A percentile compares a stretch with the other conserved stretches of the same genome.
Conservation (phyloP, 108 stramenopile genomes). For the Nitzschia sp. region DNA sequence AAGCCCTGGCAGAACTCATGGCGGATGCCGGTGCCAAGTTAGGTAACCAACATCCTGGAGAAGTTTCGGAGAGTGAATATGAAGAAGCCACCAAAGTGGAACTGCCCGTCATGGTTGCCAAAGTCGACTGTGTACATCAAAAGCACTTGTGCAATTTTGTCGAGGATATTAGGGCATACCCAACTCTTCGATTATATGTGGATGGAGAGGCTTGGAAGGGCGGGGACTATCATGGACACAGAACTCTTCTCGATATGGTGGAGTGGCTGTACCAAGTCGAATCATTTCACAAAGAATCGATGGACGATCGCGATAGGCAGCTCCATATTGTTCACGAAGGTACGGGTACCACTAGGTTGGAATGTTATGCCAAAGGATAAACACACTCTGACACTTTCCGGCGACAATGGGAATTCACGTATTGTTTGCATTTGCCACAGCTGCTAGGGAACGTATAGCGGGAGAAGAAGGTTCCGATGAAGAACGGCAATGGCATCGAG, state of each 20-base stretch:
- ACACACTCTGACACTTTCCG: neutral
- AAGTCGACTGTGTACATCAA: constrained; percentile 87
- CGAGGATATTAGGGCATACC: constrained; percentile 79
- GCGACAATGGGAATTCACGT: neutral
- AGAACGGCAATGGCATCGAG: constrained; percentile 32
- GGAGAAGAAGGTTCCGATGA: constrained; percentile 34
- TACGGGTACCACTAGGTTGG: too few relatives aligned
- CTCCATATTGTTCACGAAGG: constrained; percentile 28
- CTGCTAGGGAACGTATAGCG: constrained; percentile 31
- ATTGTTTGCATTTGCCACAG: neutral
- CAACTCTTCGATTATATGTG: constrained; percentile 85
- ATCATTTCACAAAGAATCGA: constrained; percentile 43
- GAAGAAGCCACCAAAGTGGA: constrained; percentile 55
- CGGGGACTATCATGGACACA: constrained; percentile 79
- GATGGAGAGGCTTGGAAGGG: constrained; percentile 52
- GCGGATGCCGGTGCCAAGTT: constrained; percentile 49
- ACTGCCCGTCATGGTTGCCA: constrained; percentile 74
- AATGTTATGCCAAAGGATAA: too few relatives aligned
- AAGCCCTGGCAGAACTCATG: constrained; percentile 82
- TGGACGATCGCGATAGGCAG: constrained; percentile 29
- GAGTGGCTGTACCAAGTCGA: constrained; percentile 56
- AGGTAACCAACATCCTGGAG: constrained; percentile 38
- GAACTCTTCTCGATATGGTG: constrained; percentile 76
- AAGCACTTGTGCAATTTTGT: constrained; percentile 65
- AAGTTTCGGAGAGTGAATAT: constrained; percentile 59